Base-by-base conservation (phyloP, 352 stramenopile genomes). In the Pythium oligandrum region DNA sequence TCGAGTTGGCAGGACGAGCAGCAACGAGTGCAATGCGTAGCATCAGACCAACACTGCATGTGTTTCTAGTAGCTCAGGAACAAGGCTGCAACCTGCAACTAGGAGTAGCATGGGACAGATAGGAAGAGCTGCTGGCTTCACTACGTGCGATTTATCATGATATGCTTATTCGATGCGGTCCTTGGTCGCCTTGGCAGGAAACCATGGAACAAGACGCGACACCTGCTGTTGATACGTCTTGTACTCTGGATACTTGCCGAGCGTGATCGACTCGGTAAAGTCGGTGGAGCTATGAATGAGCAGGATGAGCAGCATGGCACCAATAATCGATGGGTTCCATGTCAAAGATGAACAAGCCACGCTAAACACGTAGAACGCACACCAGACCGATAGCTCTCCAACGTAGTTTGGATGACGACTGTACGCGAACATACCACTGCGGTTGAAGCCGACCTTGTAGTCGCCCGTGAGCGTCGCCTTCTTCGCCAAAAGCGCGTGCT, bases 381-480 rank as follows among this genome's bases (percentile, higher is more conserved):
- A 95, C 92, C 92, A 98, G 44, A 96, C 64, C 9, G 55, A 68
- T 61, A 96, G 89, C 61, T 98, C 92, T 6, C 71, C 82, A 37
- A 95, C 92, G 70, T 97, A 98, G 55, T 97, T 97, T 12, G 92
- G 90, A 65, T 98, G 95, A 40, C 90, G 86, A 40, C 91, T 90
- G 64, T 96, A 95, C 26, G 77, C 68, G 68, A 97, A 98, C 2
- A 97, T 66, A 12, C 90, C 89, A 35, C 81, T 93, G 57, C 77
- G 76, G 68, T 87, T 92, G 71, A 89, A 94, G 6, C 85, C 85
- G 30, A 64, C 64, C 51, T 79, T 77, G 75, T 70, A 88, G 61
- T 91, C 75, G 5, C 73, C 71, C 4, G 70, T 82, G 40, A 93
- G 79, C 32, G 76, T 65, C 53, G 75, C 45, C 61, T 83, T 83